These are phyloP conservation scores for Colletotrichum spinosum DNA, from an alignment of 2,329 filamentous ascomycete genomes.

Conservation along the genomic window DNA sequence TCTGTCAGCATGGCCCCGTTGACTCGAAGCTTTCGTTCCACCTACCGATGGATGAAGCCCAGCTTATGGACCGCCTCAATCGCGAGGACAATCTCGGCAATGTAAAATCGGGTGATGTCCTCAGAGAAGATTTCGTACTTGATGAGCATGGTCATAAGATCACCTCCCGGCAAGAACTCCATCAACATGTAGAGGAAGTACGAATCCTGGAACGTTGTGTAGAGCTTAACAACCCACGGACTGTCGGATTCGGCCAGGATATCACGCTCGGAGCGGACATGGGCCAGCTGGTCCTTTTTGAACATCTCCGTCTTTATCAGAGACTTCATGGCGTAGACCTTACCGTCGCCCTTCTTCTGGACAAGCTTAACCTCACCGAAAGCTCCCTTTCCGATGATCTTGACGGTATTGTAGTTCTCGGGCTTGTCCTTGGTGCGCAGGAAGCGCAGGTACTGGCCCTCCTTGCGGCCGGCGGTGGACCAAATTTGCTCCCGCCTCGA, in stretches of 20 bases:
- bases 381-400: conserved; percentile 98
- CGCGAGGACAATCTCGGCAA: conserved; percentile 97
- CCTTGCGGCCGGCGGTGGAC: conserved; percentile 85
- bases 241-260: conserved; percentile 99
- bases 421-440: conserved; percentile 92
- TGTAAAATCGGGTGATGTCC: conserved; percentile 98
- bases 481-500: conserved; percentile 86
- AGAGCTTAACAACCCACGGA: conserved; percentile 98
- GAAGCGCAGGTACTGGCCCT: conserved; percentile 94
- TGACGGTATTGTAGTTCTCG: conserved; percentile 94
- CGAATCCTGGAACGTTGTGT: conserved; percentile 96
- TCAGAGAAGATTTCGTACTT: conserved; percentile 99
- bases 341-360: conserved; percentile 94
- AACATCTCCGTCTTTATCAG: conserved; percentile 99
- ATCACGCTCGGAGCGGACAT: conserved; percentile 97
- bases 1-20: not conserved
- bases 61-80: conserved; percentile 98
- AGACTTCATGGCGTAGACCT: conserved; percentile 98
- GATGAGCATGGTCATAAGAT: conserved; percentile 99
- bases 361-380: conserved; percentile 99
- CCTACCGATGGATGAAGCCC: conserved; percentile 97
- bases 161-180: conserved; percentile 98
- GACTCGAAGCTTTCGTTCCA: conserved; percentile 16
- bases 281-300: conserved; percentile 97
- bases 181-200: conserved; percentile 99